Percentiles rank a stretch among this genome's conserved stretches.
Conservation (phyloP, 495 filamentous ascomycete species). For the Lophium mytilinum region DNA sequence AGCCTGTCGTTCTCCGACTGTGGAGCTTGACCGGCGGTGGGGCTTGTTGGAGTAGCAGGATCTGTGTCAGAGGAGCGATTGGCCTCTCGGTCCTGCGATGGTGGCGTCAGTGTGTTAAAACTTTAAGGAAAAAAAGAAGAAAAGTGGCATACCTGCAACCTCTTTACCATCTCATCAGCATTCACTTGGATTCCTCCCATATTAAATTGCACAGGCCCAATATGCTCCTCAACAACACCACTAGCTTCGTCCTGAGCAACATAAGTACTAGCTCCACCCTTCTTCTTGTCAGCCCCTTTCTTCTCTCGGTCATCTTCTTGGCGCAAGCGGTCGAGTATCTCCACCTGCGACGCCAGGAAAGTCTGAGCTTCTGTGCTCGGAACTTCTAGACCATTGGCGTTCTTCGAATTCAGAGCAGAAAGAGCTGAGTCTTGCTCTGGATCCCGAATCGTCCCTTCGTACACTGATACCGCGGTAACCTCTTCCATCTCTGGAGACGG, state of each 20-base stretch:
- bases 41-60: conserved; percentile 15
- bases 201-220: conserved; percentile 93
- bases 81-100: conserved; percentile 47
- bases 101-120: conserved; percentile 18
- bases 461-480: conserved; percentile 53
- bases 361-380: conserved; percentile 67
- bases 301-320: conserved; percentile 53
- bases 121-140: not conserved
- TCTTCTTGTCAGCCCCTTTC: conserved; percentile 41
- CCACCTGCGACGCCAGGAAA: conserved; percentile 67
- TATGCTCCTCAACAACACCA: conserved; percentile 47
- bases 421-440: conserved; percentile 53
- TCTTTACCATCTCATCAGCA: conserved; percentile 88
- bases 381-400: conserved; percentile 52
- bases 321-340: conserved; percentile 52
- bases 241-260: conserved; percentile 13
- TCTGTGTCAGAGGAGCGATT: conserved; percentile 40
- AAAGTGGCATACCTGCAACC: conserved; percentile 57
- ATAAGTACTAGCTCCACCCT: conserved; percentile 26
- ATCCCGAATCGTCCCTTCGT: conserved; percentile 71
- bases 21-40: conserved; percentile 37
- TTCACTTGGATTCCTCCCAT: conserved; percentile 96
- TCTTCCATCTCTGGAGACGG: not conserved
- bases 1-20: conserved; percentile 61
- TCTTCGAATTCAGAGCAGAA: conserved; percentile 41